Percentiles rank a stretch among this genome's conserved stretches.
Evolutionary conservation across 1,284 basidiomycete species (phyloP).

Genomic region (Agaricales sp.): DNA sequence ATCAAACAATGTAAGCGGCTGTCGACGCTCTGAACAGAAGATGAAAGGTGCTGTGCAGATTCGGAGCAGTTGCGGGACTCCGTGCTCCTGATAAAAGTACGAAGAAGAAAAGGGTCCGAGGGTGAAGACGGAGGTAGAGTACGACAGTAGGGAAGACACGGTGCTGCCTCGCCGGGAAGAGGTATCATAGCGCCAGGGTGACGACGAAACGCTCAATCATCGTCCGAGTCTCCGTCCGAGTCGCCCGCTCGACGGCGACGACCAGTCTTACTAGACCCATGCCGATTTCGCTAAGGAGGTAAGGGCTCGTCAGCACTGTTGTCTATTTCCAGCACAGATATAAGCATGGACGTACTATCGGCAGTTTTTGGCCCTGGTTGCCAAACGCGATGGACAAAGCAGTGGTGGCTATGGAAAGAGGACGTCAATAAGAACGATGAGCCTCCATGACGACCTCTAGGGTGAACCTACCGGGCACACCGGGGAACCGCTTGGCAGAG

Average conservation of each 20-base stretch:
- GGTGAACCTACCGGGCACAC: constrained; percentile 65
- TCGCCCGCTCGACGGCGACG: constrained; percentile 39
- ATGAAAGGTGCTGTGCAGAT: too few relatives aligned
- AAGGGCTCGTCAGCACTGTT: too few relatives aligned
- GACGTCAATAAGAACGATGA: constrained; percentile 5
- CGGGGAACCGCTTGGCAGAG: constrained; percentile 88
- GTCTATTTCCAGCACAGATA: too few relatives aligned
- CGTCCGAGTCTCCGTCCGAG: constrained; percentile 40
- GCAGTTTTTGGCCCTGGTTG: constrained; percentile 84
- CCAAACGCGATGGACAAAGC: constrained; percentile 86
- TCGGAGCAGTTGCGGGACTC: too few relatives aligned
- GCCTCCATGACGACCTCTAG: constrained; percentile 7
- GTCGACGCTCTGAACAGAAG: too few relatives aligned
- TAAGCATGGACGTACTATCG: constrained; percentile 49
- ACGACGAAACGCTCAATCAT: constrained; percentile 9
- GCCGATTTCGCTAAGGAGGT: constrained; percentile 50
- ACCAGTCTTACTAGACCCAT: constrained; percentile 46
- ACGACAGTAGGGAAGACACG: too few relatives aligned
- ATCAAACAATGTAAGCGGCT: too few relatives aligned
- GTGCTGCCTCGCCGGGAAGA: too few relatives aligned
- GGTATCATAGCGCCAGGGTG: too few relatives aligned
- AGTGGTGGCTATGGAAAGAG: constrained; percentile 56
- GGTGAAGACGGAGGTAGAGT: too few relatives aligned
- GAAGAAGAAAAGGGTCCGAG: too few relatives aligned
- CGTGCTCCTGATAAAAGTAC: too few relatives aligned